Evolutionary conservation across 2,329 filamentous ascomycete species (phyloP).

Genomic region (Colletotrichum destructivum): DNA sequence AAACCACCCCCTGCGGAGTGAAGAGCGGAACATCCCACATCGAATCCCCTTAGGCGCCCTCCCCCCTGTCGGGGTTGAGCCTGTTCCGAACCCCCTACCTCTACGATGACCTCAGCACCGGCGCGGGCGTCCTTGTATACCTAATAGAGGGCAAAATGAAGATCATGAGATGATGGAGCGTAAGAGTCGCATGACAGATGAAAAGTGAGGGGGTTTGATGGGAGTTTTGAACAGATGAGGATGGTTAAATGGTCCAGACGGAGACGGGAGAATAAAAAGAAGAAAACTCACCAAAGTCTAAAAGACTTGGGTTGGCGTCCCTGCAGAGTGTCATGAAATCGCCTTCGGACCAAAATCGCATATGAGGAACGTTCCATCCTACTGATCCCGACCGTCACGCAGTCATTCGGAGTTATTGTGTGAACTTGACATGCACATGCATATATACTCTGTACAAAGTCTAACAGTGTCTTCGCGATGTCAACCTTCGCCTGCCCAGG

Average conservation of each 20-base stretch:
- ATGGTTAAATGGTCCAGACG: not conserved
- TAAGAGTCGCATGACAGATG: not conserved
- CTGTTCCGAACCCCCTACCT: constrained; percentile 23
- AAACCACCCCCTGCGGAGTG: constrained; percentile 26
- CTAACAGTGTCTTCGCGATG: not conserved
- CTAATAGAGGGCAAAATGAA: not conserved
- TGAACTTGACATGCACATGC: not conserved
- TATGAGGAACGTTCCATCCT: constrained; percentile 28
- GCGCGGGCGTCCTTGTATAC: constrained; percentile 11
- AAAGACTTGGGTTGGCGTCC: constrained; percentile 30
- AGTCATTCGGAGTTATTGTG: not conserved
- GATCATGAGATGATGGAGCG: not conserved
- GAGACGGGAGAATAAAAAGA: not conserved
- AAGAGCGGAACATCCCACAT: constrained; percentile 26
- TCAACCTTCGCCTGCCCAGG: not conserved
- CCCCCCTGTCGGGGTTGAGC: constrained; percentile 27
- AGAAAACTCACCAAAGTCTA: not conserved
- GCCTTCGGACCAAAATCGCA: constrained; percentile 36
- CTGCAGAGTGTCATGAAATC: constrained; percentile 37
- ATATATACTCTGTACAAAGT: not conserved
- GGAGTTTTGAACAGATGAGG: not conserved
- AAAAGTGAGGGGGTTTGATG: not conserved
- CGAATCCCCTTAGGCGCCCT: constrained; percentile 5
- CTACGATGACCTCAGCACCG: constrained; percentile 24
- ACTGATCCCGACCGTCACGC: constrained; percentile 18